Percentiles rank a stretch among this genome's conserved stretches.
These are phyloP conservation scores for Tylopilus sp. DNA, from an alignment of 1,284 basidiomycete species.

Conservation along the genomic window DNA sequence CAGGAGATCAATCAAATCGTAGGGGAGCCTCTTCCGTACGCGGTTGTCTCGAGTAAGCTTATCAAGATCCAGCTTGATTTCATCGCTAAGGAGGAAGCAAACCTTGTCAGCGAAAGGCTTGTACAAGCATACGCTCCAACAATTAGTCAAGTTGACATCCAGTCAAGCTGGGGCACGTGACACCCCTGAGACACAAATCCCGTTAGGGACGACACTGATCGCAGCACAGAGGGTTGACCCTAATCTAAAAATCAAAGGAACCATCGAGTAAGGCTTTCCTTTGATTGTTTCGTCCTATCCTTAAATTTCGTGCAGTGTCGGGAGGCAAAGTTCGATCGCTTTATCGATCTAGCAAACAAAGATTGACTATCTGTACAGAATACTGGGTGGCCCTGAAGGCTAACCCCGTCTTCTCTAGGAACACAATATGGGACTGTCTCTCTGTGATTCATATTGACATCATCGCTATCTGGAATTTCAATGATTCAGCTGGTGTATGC, in stretches of 20 bases:
- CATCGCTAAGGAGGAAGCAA: not conserved
- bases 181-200: not conserved
- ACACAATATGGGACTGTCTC: not conserved
- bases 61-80: not conserved
- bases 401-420: slow-evolving; percentile 2
- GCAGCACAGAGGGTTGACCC: not conserved
- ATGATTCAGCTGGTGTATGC: slow-evolving; percentile 1
- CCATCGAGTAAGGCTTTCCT: slow-evolving; percentile 4
- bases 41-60: not conserved
- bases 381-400: slow-evolving; percentile 10
- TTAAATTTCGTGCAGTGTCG: slow-evolving; percentile 1
- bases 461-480: slow-evolving; percentile 6
- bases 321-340: not conserved
- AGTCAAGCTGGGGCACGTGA: not conserved
- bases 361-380: slow-evolving; percentile 31
- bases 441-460: slow-evolving; percentile 7
- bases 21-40: not conserved
- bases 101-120: not conserved
- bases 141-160: not conserved
- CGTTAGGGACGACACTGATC: not conserved
- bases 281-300: not conserved
- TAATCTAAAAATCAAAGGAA: slow-evolving; percentile 1
- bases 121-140: not conserved
- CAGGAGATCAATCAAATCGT: not conserved
- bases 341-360: not conserved